Base-by-base conservation (phyloP, 1,284 basidiomycete species). In the Bondarzewia mesenterica region DNA sequence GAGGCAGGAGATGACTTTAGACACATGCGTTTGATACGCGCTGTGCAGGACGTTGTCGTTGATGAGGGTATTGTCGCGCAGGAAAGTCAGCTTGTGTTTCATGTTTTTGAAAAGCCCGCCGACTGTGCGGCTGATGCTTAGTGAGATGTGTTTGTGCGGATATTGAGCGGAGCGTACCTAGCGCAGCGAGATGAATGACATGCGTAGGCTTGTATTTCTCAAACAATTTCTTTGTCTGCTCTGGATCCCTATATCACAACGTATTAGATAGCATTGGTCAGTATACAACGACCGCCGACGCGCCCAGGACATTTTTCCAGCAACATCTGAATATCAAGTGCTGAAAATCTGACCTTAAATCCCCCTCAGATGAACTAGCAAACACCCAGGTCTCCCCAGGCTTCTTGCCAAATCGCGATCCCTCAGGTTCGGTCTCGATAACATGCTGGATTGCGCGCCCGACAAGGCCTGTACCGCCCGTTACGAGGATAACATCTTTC, bases 91-190 rank as follows among this genome's bases (percentile, higher is more conserved):
- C 83, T 94, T 93, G 69, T 83, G 81, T 59, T 86, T 85, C 85
- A 93, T 93, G 70, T 94, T 94, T 58, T 81, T 86, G 73, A 92
- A 94, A 25, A 94, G 68, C 10, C 92, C 92, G 8, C 92, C 91
- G 48, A 94, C 91, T 89, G 60, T 2, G 45, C 18, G 49, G n/a
- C 23, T 42, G 37, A 39, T 46, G 23, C 41, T 25, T 8, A 14
- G n/a, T 37, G 40, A 21, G 22, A 14, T 22, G 27, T 10, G 16
- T n/a, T 42, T 35, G 18, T 10, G 7, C 29, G 18, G 41, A 4
- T 14, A 1, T 8, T 18, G 40, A 12, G 25, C 27, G 29, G 41
- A 18, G 29, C 82, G 22, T 58, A 89, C 88, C 88, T 29, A 89
- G 75, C 7, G 89, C 89, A 44, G 88, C 89, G 45, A 92, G 77